These are phyloP conservation scores for Penicillium subrubescens DNA, from an alignment of 495 filamentous ascomycete genomes.

Conservation along the genomic window DNA sequence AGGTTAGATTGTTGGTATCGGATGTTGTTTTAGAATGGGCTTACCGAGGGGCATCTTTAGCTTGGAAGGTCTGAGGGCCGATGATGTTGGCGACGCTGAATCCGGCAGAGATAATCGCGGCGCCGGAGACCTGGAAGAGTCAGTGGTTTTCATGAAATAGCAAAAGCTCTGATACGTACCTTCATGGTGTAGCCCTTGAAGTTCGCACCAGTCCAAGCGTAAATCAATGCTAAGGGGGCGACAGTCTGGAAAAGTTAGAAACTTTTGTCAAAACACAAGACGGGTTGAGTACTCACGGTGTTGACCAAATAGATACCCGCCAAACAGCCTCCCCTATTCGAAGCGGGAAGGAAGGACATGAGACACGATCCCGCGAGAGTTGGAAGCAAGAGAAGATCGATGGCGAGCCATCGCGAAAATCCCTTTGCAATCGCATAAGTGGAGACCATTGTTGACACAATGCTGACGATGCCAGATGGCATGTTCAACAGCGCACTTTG, in stretches of 20 bases:
- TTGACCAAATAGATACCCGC: slow-evolving; percentile 67
- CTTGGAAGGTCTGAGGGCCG: slow-evolving; percentile 60
- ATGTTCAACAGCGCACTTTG: slow-evolving; percentile 63
- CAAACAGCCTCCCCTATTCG: slow-evolving; percentile 51
- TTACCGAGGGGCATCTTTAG: slow-evolving; percentile 49
- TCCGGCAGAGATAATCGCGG: slow-evolving; percentile 42
- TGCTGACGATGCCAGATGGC: slow-evolving; percentile 61
- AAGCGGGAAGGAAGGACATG: slow-evolving; percentile 56
- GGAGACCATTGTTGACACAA: slow-evolving; percentile 52
- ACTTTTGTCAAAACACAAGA: background rate
- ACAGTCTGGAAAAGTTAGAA: slow-evolving; percentile 26
- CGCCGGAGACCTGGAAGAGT: slow-evolving; percentile 24
- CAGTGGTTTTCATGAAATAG: background rate
- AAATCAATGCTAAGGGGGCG: slow-evolving; percentile 40
- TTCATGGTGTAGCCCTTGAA: slow-evolving; percentile 48
- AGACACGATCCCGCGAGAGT: slow-evolving; percentile 56
- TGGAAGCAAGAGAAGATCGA: slow-evolving; percentile 40
- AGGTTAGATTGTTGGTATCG: background rate
- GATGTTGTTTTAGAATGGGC: background rate
- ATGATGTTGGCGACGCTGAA: slow-evolving; percentile 60
- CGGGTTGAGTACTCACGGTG: slow-evolving; percentile 28
- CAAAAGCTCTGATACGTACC: slow-evolving; percentile 21
- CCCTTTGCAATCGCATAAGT: slow-evolving; percentile 43
- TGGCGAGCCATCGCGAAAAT: slow-evolving; percentile 49
- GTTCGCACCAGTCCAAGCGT: slow-evolving; percentile 48